phyloP scores from a whole-genome alignment of 2,329 filamentous ascomycete species.

The Calonectria naviculata region DNA sequence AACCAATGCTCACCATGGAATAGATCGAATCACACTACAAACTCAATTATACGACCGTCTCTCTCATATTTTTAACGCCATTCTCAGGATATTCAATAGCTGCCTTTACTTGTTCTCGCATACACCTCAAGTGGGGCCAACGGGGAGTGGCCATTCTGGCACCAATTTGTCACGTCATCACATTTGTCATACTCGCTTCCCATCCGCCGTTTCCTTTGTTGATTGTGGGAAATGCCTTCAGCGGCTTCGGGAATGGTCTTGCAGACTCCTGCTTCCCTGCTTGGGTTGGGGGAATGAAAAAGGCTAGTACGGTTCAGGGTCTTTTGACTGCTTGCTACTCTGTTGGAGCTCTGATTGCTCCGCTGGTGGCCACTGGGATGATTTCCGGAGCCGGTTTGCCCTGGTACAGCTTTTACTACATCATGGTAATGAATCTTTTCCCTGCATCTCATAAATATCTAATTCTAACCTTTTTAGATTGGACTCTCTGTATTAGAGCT shows the following conservation, averaged over 20 bases:
- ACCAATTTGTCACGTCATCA: slow-evolving; percentile 68
- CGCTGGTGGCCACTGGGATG: slow-evolving; percentile 76
- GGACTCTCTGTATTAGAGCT: slow-evolving; percentile 1
- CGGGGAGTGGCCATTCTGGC: slow-evolving; percentile 71
- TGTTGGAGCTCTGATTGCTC: slow-evolving; percentile 74
- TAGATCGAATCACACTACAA: slow-evolving; percentile 62
- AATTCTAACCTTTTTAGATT: background rate
- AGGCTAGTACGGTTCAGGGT: slow-evolving; percentile 76
- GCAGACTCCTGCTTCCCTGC: slow-evolving; percentile 67
- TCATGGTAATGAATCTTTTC: no score
- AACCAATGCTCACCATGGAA: background rate
- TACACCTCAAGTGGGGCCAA: slow-evolving; percentile 43
- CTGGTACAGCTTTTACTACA: slow-evolving; percentile 81
- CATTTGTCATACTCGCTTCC: slow-evolving; percentile 70
- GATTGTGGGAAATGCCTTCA: slow-evolving; percentile 72
- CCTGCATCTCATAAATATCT: no score
- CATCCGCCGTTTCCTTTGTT: slow-evolving; percentile 77
- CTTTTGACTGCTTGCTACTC: slow-evolving; percentile 78
- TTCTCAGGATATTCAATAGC: slow-evolving; percentile 74
- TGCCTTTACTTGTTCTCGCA: slow-evolving; percentile 68
- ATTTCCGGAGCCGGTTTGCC: slow-evolving; percentile 68
- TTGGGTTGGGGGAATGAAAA: slow-evolving; percentile 73
- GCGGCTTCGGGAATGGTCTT: slow-evolving; percentile 78
- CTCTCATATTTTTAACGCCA: slow-evolving; percentile 73
- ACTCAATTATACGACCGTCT: slow-evolving; percentile 70